Conservation (phyloP, 176 grass and related monocot species). For the Paspalum notatum region DNA sequence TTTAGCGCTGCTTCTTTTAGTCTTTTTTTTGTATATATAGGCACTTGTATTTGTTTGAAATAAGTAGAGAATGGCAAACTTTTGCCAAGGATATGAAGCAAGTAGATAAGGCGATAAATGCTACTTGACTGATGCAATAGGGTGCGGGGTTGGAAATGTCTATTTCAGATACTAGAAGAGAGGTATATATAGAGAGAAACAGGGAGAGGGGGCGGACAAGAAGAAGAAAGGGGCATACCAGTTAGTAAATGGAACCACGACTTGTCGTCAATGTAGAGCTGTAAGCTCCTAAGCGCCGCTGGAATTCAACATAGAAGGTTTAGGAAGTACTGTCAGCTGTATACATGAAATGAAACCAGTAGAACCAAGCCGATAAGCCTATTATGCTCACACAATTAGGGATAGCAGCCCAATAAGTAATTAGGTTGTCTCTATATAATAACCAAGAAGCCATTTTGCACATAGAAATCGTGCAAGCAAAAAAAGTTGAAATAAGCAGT, state of each 20-base stretch:
- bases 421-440: neutral
- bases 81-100: slow-evolving; percentile 5
- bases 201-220: neutral
- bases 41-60: neutral
- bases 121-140: neutral
- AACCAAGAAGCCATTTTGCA: neutral
- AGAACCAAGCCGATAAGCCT: slow-evolving; percentile 27
- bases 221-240: slow-evolving; percentile 41
- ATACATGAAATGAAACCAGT: neutral
- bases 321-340: neutral
- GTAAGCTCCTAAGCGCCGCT: slow-evolving; percentile 34
- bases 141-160: neutral
- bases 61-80: slow-evolving; percentile 5
- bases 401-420: neutral
- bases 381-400: neutral
- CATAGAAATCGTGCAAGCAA: neutral
- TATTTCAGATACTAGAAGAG: neutral
- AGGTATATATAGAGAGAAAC: neutral
- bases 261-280: slow-evolving; percentile 5
- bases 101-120: neutral
- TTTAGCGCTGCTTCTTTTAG: neutral
- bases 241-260: slow-evolving; percentile 33
- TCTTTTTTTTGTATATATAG: neutral
- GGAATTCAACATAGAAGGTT: slow-evolving; percentile 51
- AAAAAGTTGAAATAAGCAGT: neutral